A percentile compares a stretch with the other conserved stretches of the same genome.
phyloP scores from a whole-genome alignment of 1,139 yeast genomes.

The Magnusiomyces ingens region DNA sequence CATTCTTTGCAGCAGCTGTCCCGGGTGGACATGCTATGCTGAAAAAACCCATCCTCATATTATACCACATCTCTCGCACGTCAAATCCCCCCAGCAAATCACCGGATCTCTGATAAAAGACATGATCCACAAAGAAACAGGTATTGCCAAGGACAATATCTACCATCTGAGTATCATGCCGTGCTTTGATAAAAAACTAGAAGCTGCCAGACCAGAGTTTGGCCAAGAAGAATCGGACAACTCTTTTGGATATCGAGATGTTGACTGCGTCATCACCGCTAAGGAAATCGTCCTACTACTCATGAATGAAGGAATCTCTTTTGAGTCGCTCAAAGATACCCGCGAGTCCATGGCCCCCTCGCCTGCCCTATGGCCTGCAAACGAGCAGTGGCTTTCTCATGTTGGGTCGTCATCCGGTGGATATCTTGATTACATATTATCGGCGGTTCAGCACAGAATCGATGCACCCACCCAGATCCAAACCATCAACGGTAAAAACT shows the following conservation, averaged over 20 bases:
- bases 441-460: constrained; percentile 23
- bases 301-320: constrained; percentile 39
- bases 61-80: constrained; percentile 48
- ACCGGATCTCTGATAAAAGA: constrained; percentile 72
- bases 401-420: constrained; percentile 83
- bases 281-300: constrained; percentile 73
- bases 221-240: constrained; percentile 30
- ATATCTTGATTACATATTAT: constrained; percentile 40
- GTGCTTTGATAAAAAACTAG: constrained; percentile 92
- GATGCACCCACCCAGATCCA: constrained; percentile 24
- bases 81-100: constrained; percentile 89
- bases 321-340: constrained; percentile 13
- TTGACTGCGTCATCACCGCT: constrained; percentile 91
- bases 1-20: constrained; percentile 64
- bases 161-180: constrained; percentile 92
- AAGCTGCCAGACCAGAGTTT: constrained; percentile 79
- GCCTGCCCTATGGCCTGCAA: constrained; percentile 60
- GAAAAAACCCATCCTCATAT: constrained; percentile 92
- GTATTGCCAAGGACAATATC: constrained; percentile 35
- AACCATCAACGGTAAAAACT: constrained; percentile 54
- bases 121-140: constrained; percentile 38
- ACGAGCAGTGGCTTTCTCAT: constrained; percentile 63
- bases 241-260: constrained; percentile 44
- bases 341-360: constrained; percentile 4
- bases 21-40: constrained; percentile 95